Evolutionary conservation across 2,329 filamentous ascomycete species (phyloP).

Genomic region (Aspergillus brunneoviolaceus): DNA sequence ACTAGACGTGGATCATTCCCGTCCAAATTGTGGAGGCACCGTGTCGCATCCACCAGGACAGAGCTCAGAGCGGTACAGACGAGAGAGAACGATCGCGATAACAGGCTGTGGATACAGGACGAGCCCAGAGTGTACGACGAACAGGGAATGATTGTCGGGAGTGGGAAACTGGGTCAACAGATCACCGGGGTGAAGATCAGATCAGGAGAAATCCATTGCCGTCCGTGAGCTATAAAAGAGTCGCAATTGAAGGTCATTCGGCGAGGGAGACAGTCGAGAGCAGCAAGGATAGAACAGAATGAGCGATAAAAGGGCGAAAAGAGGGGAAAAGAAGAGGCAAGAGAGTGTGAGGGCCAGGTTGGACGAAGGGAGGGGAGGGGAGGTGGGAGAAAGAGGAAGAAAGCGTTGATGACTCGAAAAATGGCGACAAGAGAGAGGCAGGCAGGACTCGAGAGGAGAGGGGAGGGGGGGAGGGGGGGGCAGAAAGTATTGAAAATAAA

Average conservation of each 20-base stretch:
- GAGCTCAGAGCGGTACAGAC: background rate
- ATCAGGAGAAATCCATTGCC: background rate
- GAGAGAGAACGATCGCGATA: background rate
- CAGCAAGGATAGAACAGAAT: background rate
- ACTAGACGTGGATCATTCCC: slow-evolving; percentile 2
- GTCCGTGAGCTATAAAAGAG: background rate
- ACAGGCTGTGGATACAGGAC: background rate
- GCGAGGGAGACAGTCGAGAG: background rate
- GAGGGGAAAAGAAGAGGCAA: background rate
- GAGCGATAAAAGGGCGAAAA: background rate
- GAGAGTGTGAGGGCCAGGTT: slow-evolving; percentile 3
- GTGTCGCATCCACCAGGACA: background rate
- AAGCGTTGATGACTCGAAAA: background rate
- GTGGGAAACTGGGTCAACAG: background rate
- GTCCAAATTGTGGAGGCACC: background rate
- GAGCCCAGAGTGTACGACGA: background rate
- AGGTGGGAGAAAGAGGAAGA: slow-evolving; percentile 2
- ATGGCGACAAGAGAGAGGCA: slow-evolving; percentile 13
- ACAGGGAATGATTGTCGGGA: background rate
- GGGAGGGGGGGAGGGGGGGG: background rate
- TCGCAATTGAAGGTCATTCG: background rate
- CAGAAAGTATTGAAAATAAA: background rate
- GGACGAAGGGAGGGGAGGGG: slow-evolving; percentile 2
- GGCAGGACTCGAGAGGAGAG: background rate
- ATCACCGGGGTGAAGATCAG: background rate